phyloP scores from a whole-genome alignment of 2,329 filamentous ascomycete species.

The Coniochaeta ligniaria region DNA sequence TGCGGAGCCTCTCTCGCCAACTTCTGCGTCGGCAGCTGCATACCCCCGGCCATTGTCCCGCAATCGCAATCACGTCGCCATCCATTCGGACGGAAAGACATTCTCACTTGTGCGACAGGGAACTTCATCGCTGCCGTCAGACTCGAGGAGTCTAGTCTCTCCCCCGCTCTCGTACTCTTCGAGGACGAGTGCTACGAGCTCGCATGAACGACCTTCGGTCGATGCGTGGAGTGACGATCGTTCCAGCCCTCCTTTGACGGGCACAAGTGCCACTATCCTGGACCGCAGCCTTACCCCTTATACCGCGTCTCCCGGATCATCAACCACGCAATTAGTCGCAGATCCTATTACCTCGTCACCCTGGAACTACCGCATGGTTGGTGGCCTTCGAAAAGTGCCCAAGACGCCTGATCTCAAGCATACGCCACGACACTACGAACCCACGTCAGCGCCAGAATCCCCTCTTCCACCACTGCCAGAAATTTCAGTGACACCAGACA shows the following conservation, averaged over 20 bases:
- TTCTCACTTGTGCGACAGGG: constrained; percentile 41
- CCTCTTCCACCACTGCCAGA: constrained; percentile 25
- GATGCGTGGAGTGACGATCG: constrained; percentile 40
- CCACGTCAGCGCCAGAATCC: constrained; percentile 19
- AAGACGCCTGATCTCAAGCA: constrained; percentile 35
- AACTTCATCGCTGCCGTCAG: constrained; percentile 10
- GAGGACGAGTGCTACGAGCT: constrained; percentile 31
- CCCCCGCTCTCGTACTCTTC: constrained; percentile 29
- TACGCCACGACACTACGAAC: constrained; percentile 23
- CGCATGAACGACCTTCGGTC: constrained; percentile 41
- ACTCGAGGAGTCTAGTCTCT: constrained; percentile 29
- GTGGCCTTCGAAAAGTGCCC: constrained; percentile 47
- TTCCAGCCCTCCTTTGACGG: constrained; percentile 39
- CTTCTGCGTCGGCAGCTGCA: constrained; percentile 13
- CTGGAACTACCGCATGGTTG: constrained; percentile 47
- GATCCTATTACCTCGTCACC: constrained; percentile 30
- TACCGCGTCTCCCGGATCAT: constrained; percentile 22
- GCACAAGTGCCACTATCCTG: constrained; percentile 26
- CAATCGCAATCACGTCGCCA: constrained; percentile 37
- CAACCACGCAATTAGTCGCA: constrained; percentile 25
- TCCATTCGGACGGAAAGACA: constrained; percentile 48
- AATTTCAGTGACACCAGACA: constrained; percentile 13
- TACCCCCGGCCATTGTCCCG: constrained; percentile 25
- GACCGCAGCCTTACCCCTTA: constrained; percentile 32
- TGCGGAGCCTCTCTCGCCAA: constrained; percentile 10